Percentiles rank a stretch among this genome's conserved stretches.
phyloP scores from a whole-genome alignment of 257 asterid species.

The Nicotiana sylvestris region DNA sequence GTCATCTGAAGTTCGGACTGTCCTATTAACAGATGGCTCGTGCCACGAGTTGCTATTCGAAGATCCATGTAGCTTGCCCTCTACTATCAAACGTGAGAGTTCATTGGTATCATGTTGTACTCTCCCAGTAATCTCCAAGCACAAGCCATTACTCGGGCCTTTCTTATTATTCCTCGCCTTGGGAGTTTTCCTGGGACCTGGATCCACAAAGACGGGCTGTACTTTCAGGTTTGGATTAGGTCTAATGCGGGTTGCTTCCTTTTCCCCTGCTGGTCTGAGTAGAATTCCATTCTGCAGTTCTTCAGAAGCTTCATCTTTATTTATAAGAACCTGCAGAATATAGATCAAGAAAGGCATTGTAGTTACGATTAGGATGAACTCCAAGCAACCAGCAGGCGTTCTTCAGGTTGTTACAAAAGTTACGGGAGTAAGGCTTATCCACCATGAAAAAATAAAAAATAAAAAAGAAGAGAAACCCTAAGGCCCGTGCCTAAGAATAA shows the following conservation, averaged over 20 bases:
- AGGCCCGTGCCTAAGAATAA: neutral
- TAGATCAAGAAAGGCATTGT: neutral
- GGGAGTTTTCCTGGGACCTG: slow-evolving; percentile 52
- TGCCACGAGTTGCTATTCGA: slow-evolving; percentile 10
- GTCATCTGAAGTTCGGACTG: neutral
- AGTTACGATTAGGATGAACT: neutral
- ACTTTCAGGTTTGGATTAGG: slow-evolving; percentile 71
- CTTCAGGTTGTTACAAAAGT: neutral
- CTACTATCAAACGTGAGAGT: slow-evolving; percentile 15
- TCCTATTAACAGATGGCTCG: neutral
- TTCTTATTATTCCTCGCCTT: slow-evolving; percentile 38
- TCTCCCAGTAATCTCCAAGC: slow-evolving; percentile 91
- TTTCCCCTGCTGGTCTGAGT: slow-evolving; percentile 49
- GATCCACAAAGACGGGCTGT: slow-evolving; percentile 77
- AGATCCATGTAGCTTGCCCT: slow-evolving; percentile 12
- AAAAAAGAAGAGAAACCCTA: neutral
- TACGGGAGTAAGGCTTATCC: neutral
- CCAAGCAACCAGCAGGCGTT: neutral
- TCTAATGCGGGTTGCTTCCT: slow-evolving; percentile 60
- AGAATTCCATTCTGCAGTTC: slow-evolving; percentile 63
- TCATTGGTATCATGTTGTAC: slow-evolving; percentile 64
- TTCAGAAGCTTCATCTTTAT: slow-evolving; percentile 65
- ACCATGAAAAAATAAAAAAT: neutral
- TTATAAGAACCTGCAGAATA: slow-evolving; percentile 66
- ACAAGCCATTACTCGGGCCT: slow-evolving; percentile 46